Base-by-base conservation (phyloP, 139 green algal species). In the Bryopsis sp. region DNA sequence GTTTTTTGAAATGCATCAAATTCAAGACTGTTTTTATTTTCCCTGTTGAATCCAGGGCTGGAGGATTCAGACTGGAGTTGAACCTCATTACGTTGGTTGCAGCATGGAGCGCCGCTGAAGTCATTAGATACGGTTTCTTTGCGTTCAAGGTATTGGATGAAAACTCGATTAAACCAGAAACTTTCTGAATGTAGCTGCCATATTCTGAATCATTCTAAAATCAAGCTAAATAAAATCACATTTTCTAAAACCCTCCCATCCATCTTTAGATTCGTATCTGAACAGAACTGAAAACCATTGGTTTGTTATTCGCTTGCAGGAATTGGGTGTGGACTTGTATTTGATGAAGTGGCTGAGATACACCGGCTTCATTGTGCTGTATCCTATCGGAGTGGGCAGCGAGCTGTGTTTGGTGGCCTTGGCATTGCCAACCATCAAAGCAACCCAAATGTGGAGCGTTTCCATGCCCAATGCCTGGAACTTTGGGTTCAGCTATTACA, bases 71-170 rank as follows among this genome's bases (percentile, higher is more conserved):
- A 46, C 15, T 91, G 46, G 36, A 78, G 62, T 75, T 96, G 47
- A 86, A 74, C 64, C 67, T 95, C 39, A 62, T 82, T 43, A 88
- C 81, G 0, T 76, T 96, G 47, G 72, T 96, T 66, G 69, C 86
- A 3, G 90, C 88, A 3, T 97, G 92, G 92, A 77, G 78, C 37
- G n/a, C 88, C 46, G 94, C 74, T 39, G 92, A 97, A 68, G 71
- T 97, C 37, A 87, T 97, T 60, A 81, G 92, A 32, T 97, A 97
- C 75, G 73, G 73, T 43, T 96, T 95, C 72, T 97, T 90, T 73
- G 89, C 87, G 0, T 64, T 88, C 61, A 96, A 96, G 83, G 81
- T 86, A 65, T 65, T 11, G 28, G n/a, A n/a, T n/a, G n/a, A n/a
- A n/a, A n/a, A n/a, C n/a, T n/a, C n/a, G n/a, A n/a, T n/a, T n/a